phyloP scores from a whole-genome alignment of 768 basidiomycete species.

The Dacryopinax primogenitus region DNA sequence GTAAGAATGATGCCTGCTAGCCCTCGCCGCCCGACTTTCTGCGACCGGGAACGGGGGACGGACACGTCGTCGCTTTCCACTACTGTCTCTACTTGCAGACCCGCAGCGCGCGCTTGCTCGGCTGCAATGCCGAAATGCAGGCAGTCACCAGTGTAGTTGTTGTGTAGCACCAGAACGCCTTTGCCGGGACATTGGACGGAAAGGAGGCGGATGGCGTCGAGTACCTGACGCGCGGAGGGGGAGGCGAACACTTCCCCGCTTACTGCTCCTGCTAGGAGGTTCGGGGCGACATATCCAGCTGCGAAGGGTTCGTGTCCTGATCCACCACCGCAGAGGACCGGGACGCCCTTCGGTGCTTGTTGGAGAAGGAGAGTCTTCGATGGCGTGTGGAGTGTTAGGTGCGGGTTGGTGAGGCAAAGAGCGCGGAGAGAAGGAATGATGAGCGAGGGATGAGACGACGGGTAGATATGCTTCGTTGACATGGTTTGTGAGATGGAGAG shows the following conservation, averaged over 20 bases:
- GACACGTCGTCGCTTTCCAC: constrained; percentile 86
- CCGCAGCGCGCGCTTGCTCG: constrained; percentile 55
- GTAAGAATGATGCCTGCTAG: constrained; percentile 70
- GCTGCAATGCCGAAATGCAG: constrained; percentile 85
- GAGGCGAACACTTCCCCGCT: constrained; percentile 53
- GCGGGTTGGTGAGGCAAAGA: not conserved
- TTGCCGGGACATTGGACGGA: constrained; percentile 10
- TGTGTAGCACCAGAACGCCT: constrained; percentile 31
- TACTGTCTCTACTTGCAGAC: constrained; percentile 59
- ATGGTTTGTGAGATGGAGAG: not conserved
- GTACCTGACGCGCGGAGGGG: constrained; percentile 47
- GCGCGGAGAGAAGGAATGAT: not conserved
- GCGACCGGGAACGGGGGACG: constrained; percentile 44
- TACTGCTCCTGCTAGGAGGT: constrained; percentile 43
- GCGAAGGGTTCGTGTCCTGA: constrained; percentile 51
- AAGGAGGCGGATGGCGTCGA: constrained; percentile 34
- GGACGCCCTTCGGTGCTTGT: constrained; percentile 23
- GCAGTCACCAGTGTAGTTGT: constrained; percentile 80
- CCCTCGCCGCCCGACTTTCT: constrained; percentile 62
- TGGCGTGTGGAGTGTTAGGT: constrained; percentile 20
- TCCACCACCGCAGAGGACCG: constrained; percentile 39
- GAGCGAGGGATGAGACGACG: not conserved
- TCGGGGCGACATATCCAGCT: constrained; percentile 43
- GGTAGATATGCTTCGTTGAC: not conserved
- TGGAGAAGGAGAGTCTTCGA: constrained; percentile 30